Evolutionary conservation across 1,284 basidiomycete species (phyloP).

Genomic region (Cutaneotrichosporon cavernicola): DNA sequence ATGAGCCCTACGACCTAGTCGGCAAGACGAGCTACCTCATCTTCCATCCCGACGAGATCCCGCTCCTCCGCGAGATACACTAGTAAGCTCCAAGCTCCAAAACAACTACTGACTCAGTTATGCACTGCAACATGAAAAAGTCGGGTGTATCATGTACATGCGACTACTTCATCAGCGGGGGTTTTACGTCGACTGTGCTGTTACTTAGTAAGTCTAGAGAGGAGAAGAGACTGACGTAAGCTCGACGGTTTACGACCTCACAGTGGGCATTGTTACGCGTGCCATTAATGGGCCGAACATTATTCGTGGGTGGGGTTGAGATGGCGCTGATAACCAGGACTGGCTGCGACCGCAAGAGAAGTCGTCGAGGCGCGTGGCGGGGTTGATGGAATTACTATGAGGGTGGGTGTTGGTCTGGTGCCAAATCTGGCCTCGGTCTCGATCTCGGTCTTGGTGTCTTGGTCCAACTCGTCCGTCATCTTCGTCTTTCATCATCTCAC

Average conservation of each 20-base stretch:
- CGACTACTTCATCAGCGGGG: conserved; percentile 39
- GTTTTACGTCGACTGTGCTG: conserved; percentile 37
- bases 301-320: conserved; percentile 14
- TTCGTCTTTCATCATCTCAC: neutral
- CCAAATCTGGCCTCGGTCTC: too few species aligned
- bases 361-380: conserved; percentile 36
- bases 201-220: conserved; percentile 29
- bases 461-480: neutral
- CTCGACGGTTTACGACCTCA: conserved; percentile 31
- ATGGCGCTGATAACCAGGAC: neutral
- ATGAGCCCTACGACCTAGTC: conserved; percentile 34
- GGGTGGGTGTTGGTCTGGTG: neutral
- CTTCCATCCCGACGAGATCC: conserved; percentile 46
- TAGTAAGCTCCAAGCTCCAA: conserved; percentile 25
- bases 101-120: conserved; percentile 18
- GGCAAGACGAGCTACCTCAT: conserved; percentile 37
- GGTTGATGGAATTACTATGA: conserved; percentile 1
- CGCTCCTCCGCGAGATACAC: conserved; percentile 33
- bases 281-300: conserved; percentile 32
- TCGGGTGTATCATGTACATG: conserved; percentile 40
- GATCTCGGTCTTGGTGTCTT: neutral
- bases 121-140: conserved; percentile 31
- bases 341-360: conserved; percentile 43
- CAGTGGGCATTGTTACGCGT: conserved; percentile 29
- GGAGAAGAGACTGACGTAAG: conserved; percentile 18